Evolutionary conservation across 805 yeast species (phyloP), one percentile per base, ranked within the genome.

Genomic region (Yamadazyma phyllophila): DNA sequence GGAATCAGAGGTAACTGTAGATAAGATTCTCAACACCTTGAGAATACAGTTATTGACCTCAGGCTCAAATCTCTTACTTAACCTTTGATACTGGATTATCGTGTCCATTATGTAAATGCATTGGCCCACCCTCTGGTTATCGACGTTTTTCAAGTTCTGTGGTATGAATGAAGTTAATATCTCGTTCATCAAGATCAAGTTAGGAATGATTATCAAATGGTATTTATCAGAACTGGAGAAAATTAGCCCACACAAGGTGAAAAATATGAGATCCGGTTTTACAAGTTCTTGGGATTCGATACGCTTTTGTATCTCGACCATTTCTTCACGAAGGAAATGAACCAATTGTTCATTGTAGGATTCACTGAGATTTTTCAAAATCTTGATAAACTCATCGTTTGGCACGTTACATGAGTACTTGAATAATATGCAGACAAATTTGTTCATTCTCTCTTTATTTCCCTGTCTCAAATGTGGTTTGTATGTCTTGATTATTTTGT

Each of bases 171-270:
- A 45, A 5, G 63, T 54, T 45, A 92, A 66, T 11, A 80, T 71
- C 62, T 88, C 92, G 40, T 84, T 78, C 71, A 89, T 80, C 33
- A 88, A 66, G 29, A 94, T 77, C 26, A 80, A 69, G 1, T 92
- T 77, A 3, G 97, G 96, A 0, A 97, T 91, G 4, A 83, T 91
- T 9, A 94, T 85, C 48, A 90, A 73, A 71, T 94, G 99, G 66
- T 87, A 92, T 60, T 89, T 91, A 71, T 94, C 99, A 0, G 99
- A 94, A 0, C 97, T 89, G 0, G 99, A 91, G 60, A 86, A 94
- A 4, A 90, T 61, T 44, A 76, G 71, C 6, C 97, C 97, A 46
- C 91, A 73, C 4, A 89, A 56, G 0, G 82, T 73, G 57, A 84
- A 87, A 48, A 85, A 78, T 5, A 88, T 65, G 47, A 89, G 65